phyloP scores from a whole-genome alignment of 768 basidiomycete species.

The Xerocomellus amylosporus region DNA sequence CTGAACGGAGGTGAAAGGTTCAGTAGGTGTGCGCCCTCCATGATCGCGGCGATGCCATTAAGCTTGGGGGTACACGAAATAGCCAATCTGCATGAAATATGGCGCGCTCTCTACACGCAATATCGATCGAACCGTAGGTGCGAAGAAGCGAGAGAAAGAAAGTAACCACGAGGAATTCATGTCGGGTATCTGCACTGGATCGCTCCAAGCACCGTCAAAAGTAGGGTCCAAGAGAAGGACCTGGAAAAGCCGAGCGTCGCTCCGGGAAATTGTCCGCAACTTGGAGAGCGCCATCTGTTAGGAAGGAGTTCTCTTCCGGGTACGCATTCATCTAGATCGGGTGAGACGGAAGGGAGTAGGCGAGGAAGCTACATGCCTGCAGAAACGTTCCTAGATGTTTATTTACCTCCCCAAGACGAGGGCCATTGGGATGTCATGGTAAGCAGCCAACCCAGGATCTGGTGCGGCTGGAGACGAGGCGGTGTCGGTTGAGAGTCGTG shows the following conservation, averaged over 20 bases:
- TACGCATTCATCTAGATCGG: neutral
- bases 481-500: slow-evolving; percentile 19
- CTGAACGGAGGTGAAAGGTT: slow-evolving; percentile 26
- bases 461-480: slow-evolving; percentile 13
- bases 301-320: neutral
- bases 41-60: slow-evolving; percentile 31
- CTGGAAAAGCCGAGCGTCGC: slow-evolving; percentile 24
- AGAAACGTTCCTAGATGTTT: slow-evolving; percentile 2
- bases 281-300: slow-evolving; percentile 7
- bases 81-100: slow-evolving; percentile 30
- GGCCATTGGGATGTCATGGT: slow-evolving; percentile 3
- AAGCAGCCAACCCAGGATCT: slow-evolving; percentile 7
- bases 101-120: slow-evolving; percentile 33
- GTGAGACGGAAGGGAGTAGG: neutral
- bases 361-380: slow-evolving; percentile 1
- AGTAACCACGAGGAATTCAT: slow-evolving; percentile 35
- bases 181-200: slow-evolving; percentile 37
- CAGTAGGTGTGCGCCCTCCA: slow-evolving; percentile 22
- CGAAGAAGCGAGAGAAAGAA: slow-evolving; percentile 31
- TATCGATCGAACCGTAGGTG: slow-evolving; percentile 35
- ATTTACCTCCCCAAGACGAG: neutral
- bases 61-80: slow-evolving; percentile 27
- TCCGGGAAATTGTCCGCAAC: slow-evolving; percentile 14
- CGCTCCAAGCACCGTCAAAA: slow-evolving; percentile 29
- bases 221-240: slow-evolving; percentile 22